Evolutionary conservation across 2,329 filamentous ascomycete species (phyloP).

Genomic region (Nemania sp.): DNA sequence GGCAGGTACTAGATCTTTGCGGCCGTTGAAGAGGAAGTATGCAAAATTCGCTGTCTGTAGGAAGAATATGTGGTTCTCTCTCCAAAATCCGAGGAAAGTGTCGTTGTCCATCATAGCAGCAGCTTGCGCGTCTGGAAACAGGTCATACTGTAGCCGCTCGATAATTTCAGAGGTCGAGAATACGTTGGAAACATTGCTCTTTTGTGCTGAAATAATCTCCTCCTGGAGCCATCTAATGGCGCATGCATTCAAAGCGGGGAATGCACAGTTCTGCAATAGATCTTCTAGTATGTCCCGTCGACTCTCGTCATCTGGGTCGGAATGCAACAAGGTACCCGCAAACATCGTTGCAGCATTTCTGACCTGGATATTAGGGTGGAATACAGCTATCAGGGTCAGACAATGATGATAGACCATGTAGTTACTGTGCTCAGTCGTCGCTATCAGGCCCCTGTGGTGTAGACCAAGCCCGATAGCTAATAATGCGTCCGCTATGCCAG

Average conservation of each 20-base stretch:
- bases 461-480: conserved; percentile 65
- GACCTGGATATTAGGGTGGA: conserved; percentile 58
- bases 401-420: conserved; percentile 67
- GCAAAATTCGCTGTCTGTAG: conserved; percentile 66
- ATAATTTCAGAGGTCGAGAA: conserved; percentile 61
- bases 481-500: conserved; percentile 63
- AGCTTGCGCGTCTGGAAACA: conserved; percentile 62
- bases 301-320: conserved; percentile 62
- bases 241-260: conserved; percentile 64
- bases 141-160: conserved; percentile 62
- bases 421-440: conserved; percentile 43
- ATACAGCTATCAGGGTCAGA: conserved; percentile 60
- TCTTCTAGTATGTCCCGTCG: conserved; percentile 67
- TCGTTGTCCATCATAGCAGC: conserved; percentile 49
- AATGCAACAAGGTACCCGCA: conserved; percentile 59
- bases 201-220: conserved; percentile 57
- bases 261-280: conserved; percentile 68
- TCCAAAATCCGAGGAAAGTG: conserved; percentile 57
- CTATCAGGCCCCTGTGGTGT: conserved; percentile 53
- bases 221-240: conserved; percentile 68
- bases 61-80: conserved; percentile 57
- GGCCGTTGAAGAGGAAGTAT: conserved; percentile 57
- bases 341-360: conserved; percentile 60
- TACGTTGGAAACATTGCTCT: conserved; percentile 38
- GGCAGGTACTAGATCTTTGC: conserved; percentile 54